Base-by-base conservation (phyloP, 352 stramenopile species). In the Phytophthora kernoviae region DNA sequence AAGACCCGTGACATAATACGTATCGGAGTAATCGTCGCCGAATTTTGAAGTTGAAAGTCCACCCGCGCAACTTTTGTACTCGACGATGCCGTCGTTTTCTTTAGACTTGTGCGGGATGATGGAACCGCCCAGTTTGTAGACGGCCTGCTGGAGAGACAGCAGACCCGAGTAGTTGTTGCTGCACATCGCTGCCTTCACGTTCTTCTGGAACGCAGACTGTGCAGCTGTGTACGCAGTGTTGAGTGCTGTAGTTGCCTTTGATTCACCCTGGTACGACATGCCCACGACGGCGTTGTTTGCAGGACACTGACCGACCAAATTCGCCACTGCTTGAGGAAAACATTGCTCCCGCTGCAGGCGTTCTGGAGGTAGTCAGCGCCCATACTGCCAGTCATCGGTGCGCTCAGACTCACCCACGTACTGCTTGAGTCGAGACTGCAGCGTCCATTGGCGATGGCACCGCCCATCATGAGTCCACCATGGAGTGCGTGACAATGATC, bases 41-140 rank as follows among this genome's bases (percentile, higher is more conserved):
- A 84, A 81, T 43, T 68, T 69, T 32, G 56, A 70, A 11, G 43
- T 53, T 24, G 67, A 58, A 0, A 83, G 20, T 0, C 65, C 68
- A 2, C 52, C 64, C 12, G 60, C 52, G 32, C 73, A 82, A 64
- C 75, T 85, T 32, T 77, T 36, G 50, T 73, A 82, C 58, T 79
- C 70, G 4, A 85, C 64, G n/a, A 71, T 12, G 17, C 64, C 68
- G 42, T 77, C 68, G 15, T 77, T 79, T 37, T 62, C 33, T 1
- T 33, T 46, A 20, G 66, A 77, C 33, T 74, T 69, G 59, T 79
- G 70, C 6, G 58, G 68, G 9, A 74, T 75, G 21, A 73, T 22
- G 11, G 54, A 44, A 0, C 62, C 68, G 1, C 47, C 58, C 4
- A 75, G 18, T n/a, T 62, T 56, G 32, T 70, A 68, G 21, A 62